phyloP scores from a whole-genome alignment of 345 rosid species.

The Cochlearia excelsa region DNA sequence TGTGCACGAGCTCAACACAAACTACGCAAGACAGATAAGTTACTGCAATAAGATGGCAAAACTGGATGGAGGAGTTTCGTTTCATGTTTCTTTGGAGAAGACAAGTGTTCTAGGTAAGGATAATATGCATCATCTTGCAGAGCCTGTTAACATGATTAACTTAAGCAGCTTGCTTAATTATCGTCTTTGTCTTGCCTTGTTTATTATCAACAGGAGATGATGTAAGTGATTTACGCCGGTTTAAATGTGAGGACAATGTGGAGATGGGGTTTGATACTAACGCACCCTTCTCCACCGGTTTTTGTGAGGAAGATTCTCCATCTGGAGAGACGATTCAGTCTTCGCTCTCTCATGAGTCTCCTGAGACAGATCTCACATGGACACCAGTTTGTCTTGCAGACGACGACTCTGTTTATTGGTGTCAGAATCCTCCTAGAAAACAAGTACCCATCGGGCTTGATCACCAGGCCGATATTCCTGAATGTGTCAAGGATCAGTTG shows the following conservation, averaged over 20 bases:
- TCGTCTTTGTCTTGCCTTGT: constrained; percentile 16
- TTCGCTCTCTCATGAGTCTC: constrained; percentile 41
- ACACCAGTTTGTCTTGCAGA: constrained; percentile 36
- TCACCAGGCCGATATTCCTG: constrained; percentile 59
- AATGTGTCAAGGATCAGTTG: constrained; percentile 33
- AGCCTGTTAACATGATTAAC: constrained; percentile 11
- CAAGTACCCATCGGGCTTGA: constrained; percentile 50
- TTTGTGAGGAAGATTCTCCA: constrained; percentile 38
- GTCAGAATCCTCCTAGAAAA: constrained; percentile 39
- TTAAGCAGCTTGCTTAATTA: constrained; percentile 17
- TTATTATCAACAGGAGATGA: constrained; percentile 35
- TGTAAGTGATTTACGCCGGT: constrained; percentile 26
- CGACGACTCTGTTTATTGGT: constrained; percentile 29
- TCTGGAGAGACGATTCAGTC: constrained; percentile 38
- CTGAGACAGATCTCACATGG: constrained; percentile 35
- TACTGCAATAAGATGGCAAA: constrained; percentile 36
- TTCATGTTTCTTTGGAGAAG: constrained; percentile 23
- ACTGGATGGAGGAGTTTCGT: constrained; percentile 34
- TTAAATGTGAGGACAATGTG: constrained; percentile 29
- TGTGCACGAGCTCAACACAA: constrained; percentile 39
- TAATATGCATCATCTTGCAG: constrained; percentile 12
- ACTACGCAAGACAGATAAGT: constrained; percentile 47
- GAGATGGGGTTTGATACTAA: constrained; percentile 37
- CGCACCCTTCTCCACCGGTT: constrained; percentile 31
- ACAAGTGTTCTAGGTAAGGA: constrained; percentile 39